Evolutionary conservation across 208 protist genomes (phyloP).

Genomic region (Giardia muris): DNA sequence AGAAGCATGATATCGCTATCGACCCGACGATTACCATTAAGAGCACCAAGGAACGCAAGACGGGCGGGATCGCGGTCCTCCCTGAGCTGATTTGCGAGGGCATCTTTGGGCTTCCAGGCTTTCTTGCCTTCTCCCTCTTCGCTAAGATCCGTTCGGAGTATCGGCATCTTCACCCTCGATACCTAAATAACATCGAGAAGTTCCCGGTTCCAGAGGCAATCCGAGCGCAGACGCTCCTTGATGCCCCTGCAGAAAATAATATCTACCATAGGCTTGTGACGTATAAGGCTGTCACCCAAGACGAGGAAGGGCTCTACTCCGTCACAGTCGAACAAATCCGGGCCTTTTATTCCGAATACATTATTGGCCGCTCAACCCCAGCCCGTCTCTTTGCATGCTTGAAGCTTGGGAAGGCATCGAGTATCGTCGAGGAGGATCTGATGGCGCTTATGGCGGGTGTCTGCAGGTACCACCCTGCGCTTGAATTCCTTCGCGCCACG

Average conservation of each 20-base stretch:
- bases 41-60: not conserved
- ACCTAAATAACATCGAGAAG: constrained; percentile 11
- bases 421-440: not conserved
- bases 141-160: not conserved
- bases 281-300: not conserved
- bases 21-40: not conserved
- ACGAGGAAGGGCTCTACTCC: not conserved
- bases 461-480: constrained; percentile 35
- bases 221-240: not conserved
- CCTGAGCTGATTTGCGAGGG: constrained; percentile 1
- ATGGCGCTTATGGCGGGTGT: constrained; percentile 38
- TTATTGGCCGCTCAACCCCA: not conserved
- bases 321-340: constrained; percentile 5
- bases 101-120: not conserved
- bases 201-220: not conserved
- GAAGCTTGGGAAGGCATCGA: not conserved
- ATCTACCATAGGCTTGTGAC: not conserved
- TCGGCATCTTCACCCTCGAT: constrained; percentile 5
- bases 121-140: not conserved
- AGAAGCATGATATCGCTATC: not conserved
- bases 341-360: constrained; percentile 4
- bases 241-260: not conserved
- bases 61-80: not conserved
- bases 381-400: not conserved
- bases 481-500: constrained; percentile 33